A percentile compares a stretch with the other conserved stretches of the same genome.
Evolutionary conservation across 441 rosid species (phyloP).

Genomic region (Theobroma grandiflorum): DNA sequence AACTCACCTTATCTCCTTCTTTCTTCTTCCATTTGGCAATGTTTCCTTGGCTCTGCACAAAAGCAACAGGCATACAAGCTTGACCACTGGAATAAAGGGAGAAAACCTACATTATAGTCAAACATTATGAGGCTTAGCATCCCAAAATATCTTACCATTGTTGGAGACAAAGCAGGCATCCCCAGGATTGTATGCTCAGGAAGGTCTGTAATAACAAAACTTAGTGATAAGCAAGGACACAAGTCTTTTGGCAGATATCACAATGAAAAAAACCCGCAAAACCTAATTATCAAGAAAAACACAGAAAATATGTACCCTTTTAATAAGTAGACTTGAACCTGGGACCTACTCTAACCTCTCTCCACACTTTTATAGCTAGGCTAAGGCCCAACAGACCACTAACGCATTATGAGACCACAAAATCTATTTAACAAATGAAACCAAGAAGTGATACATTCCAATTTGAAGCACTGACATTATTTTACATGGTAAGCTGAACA

Average conservation of each 20-base stretch:
- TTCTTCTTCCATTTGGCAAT: conserved; percentile 90
- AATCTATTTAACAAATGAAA: not conserved
- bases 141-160: conserved; percentile 71
- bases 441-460: conserved; percentile 13
- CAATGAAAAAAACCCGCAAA: not conserved
- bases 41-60: conserved; percentile 90
- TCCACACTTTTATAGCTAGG: conserved; percentile 15
- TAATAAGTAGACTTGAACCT: not conserved
- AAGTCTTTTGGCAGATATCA: not conserved
- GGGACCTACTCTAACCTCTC: not conserved
- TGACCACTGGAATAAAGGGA: conserved; percentile 36
- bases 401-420: conserved; percentile 1
- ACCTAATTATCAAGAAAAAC: not conserved
- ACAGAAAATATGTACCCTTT: conserved; percentile 10
- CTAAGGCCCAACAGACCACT: conserved; percentile 21
- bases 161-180: conserved; percentile 98
- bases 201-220: conserved; percentile 51
- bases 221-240: conserved; percentile 17
- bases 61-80: conserved; percentile 34
- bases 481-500: not conserved
- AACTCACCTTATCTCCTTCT: conserved; percentile 94
- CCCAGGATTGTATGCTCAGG: conserved; percentile 69
- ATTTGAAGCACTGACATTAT: not conserved
- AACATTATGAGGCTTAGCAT: not conserved
- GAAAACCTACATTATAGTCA: conserved; percentile 7